A percentile compares a stretch with the other conserved stretches of the same genome.
Evolutionary conservation across 129 eudicot species (phyloP).

Genomic region (Flaveria robusta): DNA sequence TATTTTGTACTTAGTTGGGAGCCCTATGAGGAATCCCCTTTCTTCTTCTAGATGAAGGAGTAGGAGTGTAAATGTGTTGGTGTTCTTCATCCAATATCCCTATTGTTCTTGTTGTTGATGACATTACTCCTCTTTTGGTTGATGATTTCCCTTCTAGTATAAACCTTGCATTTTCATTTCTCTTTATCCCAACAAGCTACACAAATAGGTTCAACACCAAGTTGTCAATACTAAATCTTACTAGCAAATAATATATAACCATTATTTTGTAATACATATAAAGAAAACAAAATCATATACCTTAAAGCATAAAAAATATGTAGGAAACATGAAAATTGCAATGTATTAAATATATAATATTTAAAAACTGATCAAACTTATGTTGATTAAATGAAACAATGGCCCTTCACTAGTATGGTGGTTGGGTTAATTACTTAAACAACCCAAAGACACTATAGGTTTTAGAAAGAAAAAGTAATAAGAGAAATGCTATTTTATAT

Average conservation of each 20-base stretch:
- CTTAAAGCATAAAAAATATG: too few species aligned
- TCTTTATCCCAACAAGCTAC: constrained; percentile 79
- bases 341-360: too few species aligned
- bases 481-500: background rate
- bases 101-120: constrained; percentile 47
- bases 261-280: too few species aligned
- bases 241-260: too few species aligned
- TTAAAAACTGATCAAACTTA: too few species aligned
- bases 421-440: background rate
- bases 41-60: constrained; percentile 84
- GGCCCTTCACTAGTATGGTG: background rate
- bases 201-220: background rate
- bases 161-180: constrained; percentile 82
- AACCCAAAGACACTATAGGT: too few species aligned
- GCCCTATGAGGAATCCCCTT: constrained; percentile 98
- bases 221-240: too few species aligned
- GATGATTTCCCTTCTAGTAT: constrained; percentile 54
- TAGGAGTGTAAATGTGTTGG: constrained; percentile 76
- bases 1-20: constrained; percentile 39
- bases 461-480: too few species aligned
- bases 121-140: background rate
- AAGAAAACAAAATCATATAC: too few species aligned
- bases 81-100: constrained; percentile 54
- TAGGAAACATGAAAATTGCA: too few species aligned
- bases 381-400: background rate